A percentile compares a stretch with the other conserved stretches of the same genome.
phyloP scores from a whole-genome alignment of 2,329 filamentous ascomycete species.

The Ceratocystis ficicola region DNA sequence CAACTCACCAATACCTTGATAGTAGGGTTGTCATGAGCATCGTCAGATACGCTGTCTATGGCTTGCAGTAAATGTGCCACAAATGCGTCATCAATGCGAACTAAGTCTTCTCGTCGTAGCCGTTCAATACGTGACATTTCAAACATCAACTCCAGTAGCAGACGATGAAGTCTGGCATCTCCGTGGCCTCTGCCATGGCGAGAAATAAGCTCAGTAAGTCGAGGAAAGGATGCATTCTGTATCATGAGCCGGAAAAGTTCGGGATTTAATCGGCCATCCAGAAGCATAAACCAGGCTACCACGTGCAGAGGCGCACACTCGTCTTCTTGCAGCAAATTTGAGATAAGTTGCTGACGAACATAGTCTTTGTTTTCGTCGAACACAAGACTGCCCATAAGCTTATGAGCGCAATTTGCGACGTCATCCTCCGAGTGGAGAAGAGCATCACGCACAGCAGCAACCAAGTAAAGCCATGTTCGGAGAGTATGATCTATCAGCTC shows the following conservation, averaged over 20 bases:
- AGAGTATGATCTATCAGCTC: conserved; percentile 69
- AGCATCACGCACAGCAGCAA: conserved; percentile 61
- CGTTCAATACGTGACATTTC: conserved; percentile 92
- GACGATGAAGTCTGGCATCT: conserved; percentile 53
- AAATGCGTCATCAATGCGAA: conserved; percentile 68
- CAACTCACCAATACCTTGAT: conserved; percentile 72
- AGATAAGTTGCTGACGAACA: conserved; percentile 82
- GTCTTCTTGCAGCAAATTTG: conserved; percentile 83
- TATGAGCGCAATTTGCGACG: conserved; percentile 65
- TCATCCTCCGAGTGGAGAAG: conserved; percentile 68
- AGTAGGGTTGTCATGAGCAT: conserved; percentile 80
- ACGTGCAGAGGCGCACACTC: conserved; percentile 67
- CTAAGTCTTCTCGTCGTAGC: conserved; percentile 61
- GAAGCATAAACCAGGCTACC: conserved; percentile 70
- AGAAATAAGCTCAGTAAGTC: conserved; percentile 65
- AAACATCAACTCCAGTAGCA: conserved; percentile 80
- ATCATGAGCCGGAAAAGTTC: conserved; percentile 77
- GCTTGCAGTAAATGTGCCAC: conserved; percentile 72
- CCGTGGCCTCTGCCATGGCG: conserved; percentile 20
- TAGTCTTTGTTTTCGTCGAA: conserved; percentile 70
- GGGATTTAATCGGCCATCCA: conserved; percentile 72
- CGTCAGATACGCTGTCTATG: conserved; percentile 77
- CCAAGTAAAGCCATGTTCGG: conserved; percentile 70
- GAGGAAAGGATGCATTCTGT: conserved; percentile 67
- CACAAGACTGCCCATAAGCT: conserved; percentile 61